Conservation (phyloP, 495 filamentous ascomycete genomes). For the Collariella sp. region DNA sequence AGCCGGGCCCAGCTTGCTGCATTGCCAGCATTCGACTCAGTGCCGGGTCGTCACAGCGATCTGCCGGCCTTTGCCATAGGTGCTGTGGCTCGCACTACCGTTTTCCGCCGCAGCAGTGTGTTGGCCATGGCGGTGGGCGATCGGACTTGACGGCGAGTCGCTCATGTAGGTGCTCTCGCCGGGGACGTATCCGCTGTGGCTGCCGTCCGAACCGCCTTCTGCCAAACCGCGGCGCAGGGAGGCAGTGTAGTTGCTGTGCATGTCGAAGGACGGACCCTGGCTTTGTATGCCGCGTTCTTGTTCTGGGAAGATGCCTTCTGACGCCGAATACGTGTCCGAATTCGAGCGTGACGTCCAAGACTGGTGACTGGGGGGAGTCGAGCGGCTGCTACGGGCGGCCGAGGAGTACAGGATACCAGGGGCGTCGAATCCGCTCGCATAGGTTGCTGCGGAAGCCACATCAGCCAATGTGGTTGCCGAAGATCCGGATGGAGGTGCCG, state of each 20-base stretch:
- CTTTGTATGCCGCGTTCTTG: constrained; percentile 7
- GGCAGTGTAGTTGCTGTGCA: constrained; percentile 15
- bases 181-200: constrained; percentile 19
- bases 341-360: constrained; percentile 9
- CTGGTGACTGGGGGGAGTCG: constrained; percentile 3
- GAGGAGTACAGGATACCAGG: constrained; percentile 9
- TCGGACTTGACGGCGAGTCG: not conserved
- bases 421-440: constrained; percentile 12
- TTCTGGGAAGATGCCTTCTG: constrained; percentile 4
- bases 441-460: constrained; percentile 18
- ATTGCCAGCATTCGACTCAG: not conserved
- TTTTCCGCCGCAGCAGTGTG: not conserved
- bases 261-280: constrained; percentile 14
- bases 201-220: not conserved
- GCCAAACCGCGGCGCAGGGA: constrained; percentile 19
- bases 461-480: constrained; percentile 18
- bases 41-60: constrained; percentile 14
- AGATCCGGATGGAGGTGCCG: not conserved
- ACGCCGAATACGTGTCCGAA: constrained; percentile 12
- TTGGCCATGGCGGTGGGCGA: constrained; percentile 1
- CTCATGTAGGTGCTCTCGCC: constrained; percentile 5
- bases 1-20: too few species aligned
- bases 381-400: not conserved
- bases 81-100: not conserved
- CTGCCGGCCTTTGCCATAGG: constrained; percentile 12